Evolutionary conservation across 805 yeast species (phyloP).

Genomic region (Pichia cabralensis): DNA sequence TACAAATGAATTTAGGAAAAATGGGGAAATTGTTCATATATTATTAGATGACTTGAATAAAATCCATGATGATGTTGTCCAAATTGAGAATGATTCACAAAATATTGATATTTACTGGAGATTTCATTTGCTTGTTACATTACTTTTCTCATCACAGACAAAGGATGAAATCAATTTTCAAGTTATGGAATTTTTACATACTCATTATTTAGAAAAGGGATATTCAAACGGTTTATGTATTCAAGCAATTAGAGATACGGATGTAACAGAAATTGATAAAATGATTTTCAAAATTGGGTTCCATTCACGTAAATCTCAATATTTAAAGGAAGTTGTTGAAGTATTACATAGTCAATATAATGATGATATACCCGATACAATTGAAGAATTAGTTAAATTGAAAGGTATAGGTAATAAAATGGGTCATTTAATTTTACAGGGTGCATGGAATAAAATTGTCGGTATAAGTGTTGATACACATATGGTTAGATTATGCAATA

Average conservation of each 20-base stretch:
- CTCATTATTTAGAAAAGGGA: slow-evolving; percentile 30
- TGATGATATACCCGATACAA: slow-evolving; percentile 65
- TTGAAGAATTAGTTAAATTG: slow-evolving; percentile 52
- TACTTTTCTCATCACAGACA: slow-evolving; percentile 87
- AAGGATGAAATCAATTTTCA: slow-evolving; percentile 76
- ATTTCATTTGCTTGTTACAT: slow-evolving; percentile 65
- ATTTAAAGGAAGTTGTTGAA: slow-evolving; percentile 50
- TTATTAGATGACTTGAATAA: slow-evolving; percentile 3
- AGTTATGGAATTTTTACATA: slow-evolving; percentile 57
- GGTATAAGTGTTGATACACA: slow-evolving; percentile 97
- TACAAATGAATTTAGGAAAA: slow-evolving; percentile 9
- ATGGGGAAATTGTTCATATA: slow-evolving; percentile 4
- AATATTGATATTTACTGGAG: slow-evolving; percentile 35
- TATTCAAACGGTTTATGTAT: slow-evolving; percentile 44
- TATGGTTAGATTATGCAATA: slow-evolving; percentile 65
- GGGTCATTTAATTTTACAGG: slow-evolving; percentile 75
- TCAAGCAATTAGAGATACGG: slow-evolving; percentile 39
- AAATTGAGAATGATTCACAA: slow-evolving; percentile 6
- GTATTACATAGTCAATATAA: slow-evolving; percentile 39
- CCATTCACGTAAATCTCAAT: slow-evolving; percentile 69
- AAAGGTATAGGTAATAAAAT: slow-evolving; percentile 97
- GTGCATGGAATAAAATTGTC: slow-evolving; percentile 64
- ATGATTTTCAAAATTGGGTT: slow-evolving; percentile 79
- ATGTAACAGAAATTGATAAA: slow-evolving; percentile 49
- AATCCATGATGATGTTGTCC: not conserved